Base-by-base conservation (phyloP, 331 rosid genomes). In the Acacia pycnantha region DNA sequence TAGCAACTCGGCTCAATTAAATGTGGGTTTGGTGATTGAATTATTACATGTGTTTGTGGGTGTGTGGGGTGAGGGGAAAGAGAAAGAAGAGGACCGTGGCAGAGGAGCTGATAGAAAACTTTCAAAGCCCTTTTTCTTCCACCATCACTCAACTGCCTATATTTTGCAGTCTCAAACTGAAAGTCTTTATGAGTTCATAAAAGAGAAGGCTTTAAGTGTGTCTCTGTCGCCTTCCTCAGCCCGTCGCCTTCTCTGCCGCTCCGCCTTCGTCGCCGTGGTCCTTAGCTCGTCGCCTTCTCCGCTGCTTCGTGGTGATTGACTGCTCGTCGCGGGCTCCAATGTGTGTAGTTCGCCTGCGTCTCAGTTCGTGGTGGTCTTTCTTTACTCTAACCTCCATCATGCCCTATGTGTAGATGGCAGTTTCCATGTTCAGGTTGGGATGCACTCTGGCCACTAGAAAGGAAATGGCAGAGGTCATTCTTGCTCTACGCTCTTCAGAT, bases 61-160 rank as follows among this genome's bases (percentile, higher is more conserved):
- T 33, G n/a, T n/a, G 50, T 68, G 48, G 27, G 50, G 16, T 18
- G 72, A 29, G 84, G 76, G 87, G 87, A 56, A 81, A 74, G 84
- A 87, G 91, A 86, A 77, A 85, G 86, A 83, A 81, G 83, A 74
- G 77, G 85, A 84, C 3, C 74, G 92, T 93, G 99, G 97, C 99
- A 95, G 98, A 93, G 62, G 84, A 92, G 93, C 99, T 92, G 97
- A 93, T 92, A 95, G 99, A 92, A 92, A 93, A n/a, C n/a, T 93
- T 93, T 93, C 97, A 95, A 92, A 90, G 90, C 98, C 91, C 98
- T 87, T 90, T 93, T 86, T 95, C 94, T 91, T 90, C 88, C 83
- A 88, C 97, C 96, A 88, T 90, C 90, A 89, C 92, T 95, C 96
- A 87, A 89, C 94, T 86, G 76, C 58, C 76, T 43, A 11, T 43